Conservation (phyloP, 768 basidiomycete species). For the Collybia mongolica region DNA sequence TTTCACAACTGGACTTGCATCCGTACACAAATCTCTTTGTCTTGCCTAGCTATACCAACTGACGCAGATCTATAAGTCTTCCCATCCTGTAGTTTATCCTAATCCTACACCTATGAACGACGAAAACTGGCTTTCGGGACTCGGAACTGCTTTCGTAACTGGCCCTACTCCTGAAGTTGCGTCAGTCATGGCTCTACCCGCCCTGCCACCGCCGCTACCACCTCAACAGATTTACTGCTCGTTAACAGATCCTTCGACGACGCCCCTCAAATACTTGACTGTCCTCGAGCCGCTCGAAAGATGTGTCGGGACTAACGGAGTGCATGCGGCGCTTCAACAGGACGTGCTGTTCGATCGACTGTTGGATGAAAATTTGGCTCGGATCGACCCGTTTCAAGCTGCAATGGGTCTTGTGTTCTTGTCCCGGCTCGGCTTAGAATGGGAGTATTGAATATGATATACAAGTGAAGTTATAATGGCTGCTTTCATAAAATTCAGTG, state of each 20-base stretch:
- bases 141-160: too few species aligned
- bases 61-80: neutral
- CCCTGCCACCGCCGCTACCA: too few species aligned
- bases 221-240: neutral
- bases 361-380: conserved; percentile 30
- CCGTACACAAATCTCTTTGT: too few species aligned
- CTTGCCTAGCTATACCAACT: too few species aligned
- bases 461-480: neutral
- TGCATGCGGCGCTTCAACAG: conserved; percentile 16
- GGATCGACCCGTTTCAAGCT: conserved; percentile 41
- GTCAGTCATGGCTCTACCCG: too few species aligned
- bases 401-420: conserved; percentile 46
- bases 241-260: conserved; percentile 19
- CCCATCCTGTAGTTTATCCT: conserved; percentile 12
- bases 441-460: conserved; percentile 19
- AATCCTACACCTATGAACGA: neutral
- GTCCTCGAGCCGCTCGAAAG: conserved; percentile 24
- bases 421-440: conserved; percentile 34
- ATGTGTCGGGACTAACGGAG: conserved; percentile 16
- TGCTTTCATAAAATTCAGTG: too few species aligned
- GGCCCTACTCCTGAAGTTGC: too few species aligned
- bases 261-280: conserved; percentile 34
- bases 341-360: conserved; percentile 27
- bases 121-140: neutral
- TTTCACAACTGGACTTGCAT: too few species aligned